phyloP scores from a whole-genome alignment of 495 filamentous ascomycete species.

The Neurospora sp. region DNA sequence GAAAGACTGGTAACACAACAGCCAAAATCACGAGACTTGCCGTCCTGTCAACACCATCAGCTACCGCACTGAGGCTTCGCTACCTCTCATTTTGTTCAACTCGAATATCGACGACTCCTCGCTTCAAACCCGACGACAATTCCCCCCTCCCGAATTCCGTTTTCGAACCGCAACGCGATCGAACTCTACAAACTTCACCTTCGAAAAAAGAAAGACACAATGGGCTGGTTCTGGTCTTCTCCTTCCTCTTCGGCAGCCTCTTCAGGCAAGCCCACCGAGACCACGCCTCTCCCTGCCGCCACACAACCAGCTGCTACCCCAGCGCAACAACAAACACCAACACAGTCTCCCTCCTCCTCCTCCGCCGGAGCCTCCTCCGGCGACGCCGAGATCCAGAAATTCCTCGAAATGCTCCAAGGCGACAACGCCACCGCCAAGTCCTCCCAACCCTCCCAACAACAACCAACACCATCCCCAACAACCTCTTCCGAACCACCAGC shows the following conservation, averaged over 20 bases:
- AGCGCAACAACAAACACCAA: neutral
- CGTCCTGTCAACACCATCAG: neutral
- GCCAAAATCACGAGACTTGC: neutral
- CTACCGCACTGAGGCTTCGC: neutral
- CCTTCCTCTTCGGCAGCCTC: slow-evolving; percentile 17
- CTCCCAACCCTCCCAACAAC: slow-evolving; percentile 1
- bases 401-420: slow-evolving; percentile 28
- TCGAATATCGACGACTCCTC: neutral
- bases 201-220: slow-evolving; percentile 15
- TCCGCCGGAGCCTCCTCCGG: slow-evolving; percentile 9
- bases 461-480: neutral
- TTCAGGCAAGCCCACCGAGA: slow-evolving; percentile 9
- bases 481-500: neutral
- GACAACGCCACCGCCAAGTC: slow-evolving; percentile 9
- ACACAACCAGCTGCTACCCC: slow-evolving; percentile 5
- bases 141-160: neutral
- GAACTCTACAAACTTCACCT: neutral
- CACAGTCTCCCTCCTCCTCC: slow-evolving; percentile 7
- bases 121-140: neutral
- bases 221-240: slow-evolving; percentile 44
- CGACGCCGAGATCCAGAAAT: slow-evolving; percentile 35
- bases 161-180: neutral
- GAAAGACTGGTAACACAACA: neutral
- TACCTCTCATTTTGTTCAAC: neutral
- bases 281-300: slow-evolving; percentile 3